Percentiles rank a stretch among this genome's conserved stretches.
phyloP scores from a whole-genome alignment of 2,329 filamentous ascomycete species.

The Phaeosphaeria sp. region DNA sequence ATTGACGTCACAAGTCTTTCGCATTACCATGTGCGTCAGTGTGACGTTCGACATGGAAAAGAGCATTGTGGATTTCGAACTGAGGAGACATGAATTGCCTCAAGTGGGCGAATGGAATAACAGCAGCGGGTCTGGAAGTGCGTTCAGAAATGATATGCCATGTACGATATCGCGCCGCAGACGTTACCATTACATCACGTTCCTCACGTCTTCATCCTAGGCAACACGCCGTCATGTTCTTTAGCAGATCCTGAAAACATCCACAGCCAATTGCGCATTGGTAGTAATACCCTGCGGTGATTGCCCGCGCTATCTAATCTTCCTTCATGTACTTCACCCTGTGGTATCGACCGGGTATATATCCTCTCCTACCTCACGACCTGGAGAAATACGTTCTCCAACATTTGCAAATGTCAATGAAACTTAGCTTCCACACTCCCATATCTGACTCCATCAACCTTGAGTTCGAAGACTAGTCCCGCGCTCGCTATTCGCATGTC shows the following conservation, averaged over 20 bases:
- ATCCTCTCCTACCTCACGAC: not conserved
- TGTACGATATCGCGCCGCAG: not conserved
- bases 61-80: not conserved
- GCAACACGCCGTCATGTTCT: not conserved
- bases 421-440: constrained; percentile 81
- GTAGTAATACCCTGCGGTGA: not conserved
- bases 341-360: not conserved
- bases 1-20: constrained; percentile 31
- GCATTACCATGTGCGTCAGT: constrained; percentile 24
- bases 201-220: not conserved
- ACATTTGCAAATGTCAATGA: constrained; percentile 55
- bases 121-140: not conserved
- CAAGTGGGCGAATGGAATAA: not conserved
- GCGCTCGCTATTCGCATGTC: constrained; percentile 85
- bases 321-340: not conserved
- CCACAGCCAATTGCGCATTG: not conserved
- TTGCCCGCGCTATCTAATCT: not conserved
- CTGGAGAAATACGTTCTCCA: too few relatives aligned
- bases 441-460: constrained; percentile 79
- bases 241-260: too few relatives aligned
- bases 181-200: not conserved
- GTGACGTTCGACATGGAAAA: constrained; percentile 18
- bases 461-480: constrained; percentile 76
- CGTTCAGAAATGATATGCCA: not conserved
- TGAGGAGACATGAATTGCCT: not conserved